A percentile compares a stretch with the other conserved stretches of the same genome.
Conservation (phyloP, 2,329 filamentous ascomycete genomes). For the Purpureocillium lavendulum region DNA sequence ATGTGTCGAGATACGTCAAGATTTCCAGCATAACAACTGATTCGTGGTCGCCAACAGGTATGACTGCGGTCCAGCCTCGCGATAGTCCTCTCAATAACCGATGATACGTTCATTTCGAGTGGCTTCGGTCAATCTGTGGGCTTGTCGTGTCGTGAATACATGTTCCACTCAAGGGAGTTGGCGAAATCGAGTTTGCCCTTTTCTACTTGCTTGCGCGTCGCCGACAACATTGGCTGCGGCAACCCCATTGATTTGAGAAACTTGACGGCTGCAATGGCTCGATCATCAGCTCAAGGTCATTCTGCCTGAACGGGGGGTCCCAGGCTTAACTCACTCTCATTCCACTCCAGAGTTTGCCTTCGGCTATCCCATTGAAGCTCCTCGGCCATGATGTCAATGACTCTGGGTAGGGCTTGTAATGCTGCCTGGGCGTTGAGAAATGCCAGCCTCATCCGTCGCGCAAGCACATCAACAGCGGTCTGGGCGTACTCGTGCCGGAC, state of each 20-base stretch:
- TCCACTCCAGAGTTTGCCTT: conserved; percentile 75
- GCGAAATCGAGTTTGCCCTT: conserved; percentile 50
- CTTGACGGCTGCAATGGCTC: conserved; percentile 34
- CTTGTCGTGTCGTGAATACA: conserved; percentile 53
- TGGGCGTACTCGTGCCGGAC: conserved; percentile 86
- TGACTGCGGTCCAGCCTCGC: too few species aligned
- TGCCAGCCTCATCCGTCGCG: conserved; percentile 73
- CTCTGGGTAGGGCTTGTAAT: conserved; percentile 71
- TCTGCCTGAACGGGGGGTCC: neutral
- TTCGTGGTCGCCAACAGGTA: too few species aligned
- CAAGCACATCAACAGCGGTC: conserved; percentile 81
- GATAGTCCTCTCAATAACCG: too few species aligned
- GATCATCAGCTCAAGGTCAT: neutral
- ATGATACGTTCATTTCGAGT: too few species aligned
- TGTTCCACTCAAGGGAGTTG: conserved; percentile 49
- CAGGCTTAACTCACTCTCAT: conserved; percentile 47
- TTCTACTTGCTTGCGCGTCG: conserved; percentile 53
- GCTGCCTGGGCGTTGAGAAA: conserved; percentile 91
- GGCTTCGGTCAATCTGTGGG: conserved; percentile 27
- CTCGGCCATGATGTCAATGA: conserved; percentile 84
- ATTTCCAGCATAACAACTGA: too few species aligned
- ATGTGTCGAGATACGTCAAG: too few species aligned
- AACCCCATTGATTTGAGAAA: conserved; percentile 60
- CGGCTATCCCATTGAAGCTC: conserved; percentile 71
- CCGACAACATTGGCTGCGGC: conserved; percentile 49